Evolutionary conservation across 495 filamentous ascomycete species (phyloP).

Genomic region (Terfezia claveryi): DNA sequence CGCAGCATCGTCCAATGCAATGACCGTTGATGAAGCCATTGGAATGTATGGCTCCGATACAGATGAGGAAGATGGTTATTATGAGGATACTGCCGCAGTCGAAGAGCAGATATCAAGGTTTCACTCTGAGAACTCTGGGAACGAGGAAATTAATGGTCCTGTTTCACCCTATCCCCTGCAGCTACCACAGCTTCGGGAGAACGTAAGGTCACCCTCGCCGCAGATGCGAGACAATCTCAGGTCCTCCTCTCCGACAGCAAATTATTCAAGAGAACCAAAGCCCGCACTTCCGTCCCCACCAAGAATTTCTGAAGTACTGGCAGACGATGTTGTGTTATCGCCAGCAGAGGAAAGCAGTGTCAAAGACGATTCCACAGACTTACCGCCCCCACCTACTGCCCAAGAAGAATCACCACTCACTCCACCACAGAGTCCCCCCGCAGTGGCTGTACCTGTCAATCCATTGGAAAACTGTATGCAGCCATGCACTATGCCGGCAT

Average conservation of each 20-base stretch:
- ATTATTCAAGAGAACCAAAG: constrained; percentile 11
- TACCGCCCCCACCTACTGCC: constrained; percentile 9
- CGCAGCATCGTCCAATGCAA: constrained; percentile 29
- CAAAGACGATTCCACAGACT: constrained; percentile 2
- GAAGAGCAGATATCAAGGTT: constrained; percentile 14
- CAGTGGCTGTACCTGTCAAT: neutral
- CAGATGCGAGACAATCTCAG: neutral
- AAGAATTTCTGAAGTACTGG: constrained; percentile 19
- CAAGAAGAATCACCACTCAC: constrained; percentile 11
- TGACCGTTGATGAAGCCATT: constrained; percentile 82
- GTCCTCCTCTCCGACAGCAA: neutral
- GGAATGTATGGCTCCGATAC: constrained; percentile 45
- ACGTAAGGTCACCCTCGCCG: neutral
- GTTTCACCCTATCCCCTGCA: constrained; percentile 13
- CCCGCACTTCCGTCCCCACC: constrained; percentile 17
- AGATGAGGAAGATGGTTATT: constrained; percentile 46
- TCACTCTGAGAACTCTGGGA: neutral
- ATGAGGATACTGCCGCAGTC: constrained; percentile 20
- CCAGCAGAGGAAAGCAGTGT: constrained; percentile 1
- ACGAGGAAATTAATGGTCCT: constrained; percentile 7
- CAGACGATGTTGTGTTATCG: constrained; percentile 14
- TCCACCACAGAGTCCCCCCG: neutral
- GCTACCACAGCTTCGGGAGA: neutral
- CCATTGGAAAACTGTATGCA: neutral
- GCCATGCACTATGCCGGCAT: neutral